A percentile compares a stretch with the other conserved stretches of the same genome.
These are phyloP conservation scores for Abrus pulchellus DNA, from an alignment of 306 rosid species.

Conservation along the genomic window DNA sequence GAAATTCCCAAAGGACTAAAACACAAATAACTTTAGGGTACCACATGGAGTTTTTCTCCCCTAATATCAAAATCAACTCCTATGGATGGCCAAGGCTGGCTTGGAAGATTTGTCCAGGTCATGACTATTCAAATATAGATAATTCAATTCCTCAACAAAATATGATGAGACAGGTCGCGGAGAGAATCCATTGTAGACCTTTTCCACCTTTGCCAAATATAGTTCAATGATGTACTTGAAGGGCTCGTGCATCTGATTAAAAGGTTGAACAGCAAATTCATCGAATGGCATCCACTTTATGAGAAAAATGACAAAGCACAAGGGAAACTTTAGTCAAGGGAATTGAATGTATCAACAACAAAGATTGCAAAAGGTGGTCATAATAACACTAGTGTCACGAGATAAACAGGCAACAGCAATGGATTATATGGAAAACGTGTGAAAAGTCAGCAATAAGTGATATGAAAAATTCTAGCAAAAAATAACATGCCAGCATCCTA, in stretches of 20 bases:
- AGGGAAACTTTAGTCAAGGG: background rate
- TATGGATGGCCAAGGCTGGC: background rate
- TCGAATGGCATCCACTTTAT: constrained; percentile 62
- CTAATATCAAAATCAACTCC: constrained; percentile 31
- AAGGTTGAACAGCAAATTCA: constrained; percentile 55
- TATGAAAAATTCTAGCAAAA: background rate
- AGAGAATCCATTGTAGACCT: constrained; percentile 51
- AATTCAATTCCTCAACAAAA: constrained; percentile 48
- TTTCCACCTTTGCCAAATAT: constrained; percentile 48
- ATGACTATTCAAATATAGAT: constrained; percentile 47
- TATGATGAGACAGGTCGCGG: constrained; percentile 41
- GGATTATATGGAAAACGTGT: background rate
- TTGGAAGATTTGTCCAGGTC: constrained; percentile 44
- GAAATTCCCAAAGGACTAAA: no score
- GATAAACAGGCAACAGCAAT: constrained; percentile 4
- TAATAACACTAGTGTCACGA: background rate
- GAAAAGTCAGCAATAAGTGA: background rate
- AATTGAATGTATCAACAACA: background rate
- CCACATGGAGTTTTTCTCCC: background rate
- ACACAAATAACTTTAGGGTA: background rate
- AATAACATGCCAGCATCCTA: no score
- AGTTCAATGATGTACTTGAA: constrained; percentile 50
- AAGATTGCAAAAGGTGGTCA: constrained; percentile 2
- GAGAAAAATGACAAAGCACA: constrained; percentile 41
- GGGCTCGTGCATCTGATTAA: constrained; percentile 57